Conservation (phyloP, 2,329 filamentous ascomycete genomes). For the Beauveria sp. region DNA sequence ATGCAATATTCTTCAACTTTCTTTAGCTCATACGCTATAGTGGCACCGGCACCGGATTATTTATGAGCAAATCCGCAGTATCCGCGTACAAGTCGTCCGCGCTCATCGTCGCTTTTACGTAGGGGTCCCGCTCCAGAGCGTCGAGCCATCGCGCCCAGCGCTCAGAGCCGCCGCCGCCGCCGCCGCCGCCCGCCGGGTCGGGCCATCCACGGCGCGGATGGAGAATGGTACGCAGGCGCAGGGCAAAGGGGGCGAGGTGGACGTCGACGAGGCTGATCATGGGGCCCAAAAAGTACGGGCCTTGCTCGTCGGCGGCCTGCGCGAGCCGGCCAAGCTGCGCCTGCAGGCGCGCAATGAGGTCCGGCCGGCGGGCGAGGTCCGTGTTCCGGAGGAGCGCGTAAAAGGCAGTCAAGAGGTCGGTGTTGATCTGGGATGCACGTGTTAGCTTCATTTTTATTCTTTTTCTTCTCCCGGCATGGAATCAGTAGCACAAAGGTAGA, state of each 20-base stretch:
- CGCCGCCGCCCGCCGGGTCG: constrained; percentile 15
- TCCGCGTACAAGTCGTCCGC: constrained; percentile 42
- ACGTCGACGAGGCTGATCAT: constrained; percentile 59
- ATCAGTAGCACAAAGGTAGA: not conserved
- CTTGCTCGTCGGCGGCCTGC: constrained; percentile 44
- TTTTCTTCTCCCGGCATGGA: not conserved
- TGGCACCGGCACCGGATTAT: constrained; percentile 1
- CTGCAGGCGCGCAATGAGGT: constrained; percentile 54
- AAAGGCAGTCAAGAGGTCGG: constrained; percentile 67
- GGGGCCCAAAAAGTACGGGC: constrained; percentile 60
- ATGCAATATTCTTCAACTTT: not conserved
- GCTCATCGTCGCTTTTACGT: constrained; percentile 61
- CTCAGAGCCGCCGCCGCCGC: constrained; percentile 26
- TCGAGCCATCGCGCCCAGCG: constrained; percentile 64
- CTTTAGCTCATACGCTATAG: not conserved
- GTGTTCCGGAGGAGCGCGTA: constrained; percentile 64
- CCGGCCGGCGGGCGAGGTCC: constrained; percentile 49
- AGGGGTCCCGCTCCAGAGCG: constrained; percentile 57
- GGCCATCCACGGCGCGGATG: constrained; percentile 60
- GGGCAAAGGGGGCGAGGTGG: constrained; percentile 67
- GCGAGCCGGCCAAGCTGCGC: constrained; percentile 49
- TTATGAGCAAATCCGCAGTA: constrained; percentile 50
- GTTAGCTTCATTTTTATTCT: not conserved
- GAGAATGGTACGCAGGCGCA: constrained; percentile 60
- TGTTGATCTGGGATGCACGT: constrained; percentile 52